Percentiles rank a stretch among this genome's conserved stretches.
Evolutionary conservation across 169 alveolate genomes (phyloP).

Genomic region (Theileria orientalis): DNA sequence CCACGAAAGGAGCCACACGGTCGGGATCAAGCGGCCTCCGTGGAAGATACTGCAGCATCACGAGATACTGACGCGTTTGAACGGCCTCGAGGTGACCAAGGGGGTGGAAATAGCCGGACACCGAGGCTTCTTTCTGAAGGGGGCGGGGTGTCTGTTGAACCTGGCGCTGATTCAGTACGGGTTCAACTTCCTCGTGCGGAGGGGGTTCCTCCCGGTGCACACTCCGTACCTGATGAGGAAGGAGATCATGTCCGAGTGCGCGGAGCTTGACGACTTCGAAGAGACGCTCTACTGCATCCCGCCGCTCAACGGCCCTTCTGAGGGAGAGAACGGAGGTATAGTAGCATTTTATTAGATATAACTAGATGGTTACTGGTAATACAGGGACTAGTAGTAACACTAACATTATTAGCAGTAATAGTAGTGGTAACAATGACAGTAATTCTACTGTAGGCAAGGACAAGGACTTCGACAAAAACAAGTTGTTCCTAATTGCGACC

Average conservation of each 20-base stretch:
- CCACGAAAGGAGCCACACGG: slow-evolving; percentile 4
- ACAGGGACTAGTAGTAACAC: too few relatives aligned
- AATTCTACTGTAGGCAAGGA: neutral
- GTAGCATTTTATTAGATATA: slow-evolving; percentile 1
- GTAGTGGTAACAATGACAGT: neutral
- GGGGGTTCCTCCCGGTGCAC: slow-evolving; percentile 94
- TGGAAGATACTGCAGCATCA: slow-evolving; percentile 86
- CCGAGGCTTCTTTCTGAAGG: slow-evolving; percentile 95
- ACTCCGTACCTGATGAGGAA: slow-evolving; percentile 98
- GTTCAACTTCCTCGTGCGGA: slow-evolving; percentile 82
- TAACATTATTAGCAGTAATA: neutral
- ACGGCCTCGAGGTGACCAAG: slow-evolving; percentile 88
- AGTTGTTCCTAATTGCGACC: slow-evolving; percentile 96
- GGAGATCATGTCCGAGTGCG: slow-evolving; percentile 93
- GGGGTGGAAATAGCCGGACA: slow-evolving; percentile 97
- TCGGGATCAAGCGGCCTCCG: slow-evolving; percentile 25
- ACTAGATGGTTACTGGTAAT: too few relatives aligned
- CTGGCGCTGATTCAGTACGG: slow-evolving; percentile 96
- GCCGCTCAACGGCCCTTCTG: slow-evolving; percentile 26
- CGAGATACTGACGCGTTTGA: slow-evolving; percentile 88
- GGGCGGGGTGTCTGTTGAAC: slow-evolving; percentile 93
- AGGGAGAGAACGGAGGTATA: slow-evolving; percentile 26
- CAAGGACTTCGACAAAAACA: slow-evolving; percentile 72
- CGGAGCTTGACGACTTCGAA: slow-evolving; percentile 97
- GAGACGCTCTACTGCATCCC: slow-evolving; percentile 90